Percentiles rank a stretch among this genome's conserved stretches.
These are phyloP conservation scores for Gossypium lobatum DNA, from an alignment of 441 rosid genomes.

Conservation along the genomic window DNA sequence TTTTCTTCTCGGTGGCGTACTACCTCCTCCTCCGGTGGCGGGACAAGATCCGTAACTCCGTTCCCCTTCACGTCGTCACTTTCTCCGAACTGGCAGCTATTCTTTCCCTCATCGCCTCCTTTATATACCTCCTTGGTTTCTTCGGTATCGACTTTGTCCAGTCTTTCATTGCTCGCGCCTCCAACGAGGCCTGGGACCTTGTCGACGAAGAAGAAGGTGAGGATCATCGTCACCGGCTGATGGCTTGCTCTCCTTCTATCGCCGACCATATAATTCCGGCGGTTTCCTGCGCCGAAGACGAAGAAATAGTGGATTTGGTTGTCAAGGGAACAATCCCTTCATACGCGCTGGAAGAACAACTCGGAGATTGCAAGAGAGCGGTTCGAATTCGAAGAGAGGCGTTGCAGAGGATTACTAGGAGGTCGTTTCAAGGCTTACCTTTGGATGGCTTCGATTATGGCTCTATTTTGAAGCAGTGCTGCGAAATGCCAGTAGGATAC, in stretches of 20 bases:
- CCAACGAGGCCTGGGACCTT: slow-evolving; percentile 61
- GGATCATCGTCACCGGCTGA: background rate
- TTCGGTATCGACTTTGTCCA: slow-evolving; percentile 84
- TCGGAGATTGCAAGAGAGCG: slow-evolving; percentile 78
- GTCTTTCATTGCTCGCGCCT: slow-evolving; percentile 61
- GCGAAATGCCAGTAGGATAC: slow-evolving; percentile 90
- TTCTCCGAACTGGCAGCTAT: slow-evolving; percentile 65
- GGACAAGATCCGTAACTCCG: slow-evolving; percentile 71
- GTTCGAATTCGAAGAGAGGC: slow-evolving; percentile 71
- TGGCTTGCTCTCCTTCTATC: slow-evolving; percentile 21
- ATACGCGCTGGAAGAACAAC: slow-evolving; percentile 56
- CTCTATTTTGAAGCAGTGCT: slow-evolving; percentile 81
- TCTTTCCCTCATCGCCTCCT: slow-evolving; percentile 61
- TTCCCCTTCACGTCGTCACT: slow-evolving; percentile 75
- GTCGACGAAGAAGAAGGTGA: slow-evolving; percentile 19
- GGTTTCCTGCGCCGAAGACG: slow-evolving; percentile 53
- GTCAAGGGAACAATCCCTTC: slow-evolving; percentile 50
- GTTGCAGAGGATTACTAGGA: slow-evolving; percentile 61
- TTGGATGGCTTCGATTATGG: slow-evolving; percentile 79
- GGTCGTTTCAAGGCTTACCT: slow-evolving; percentile 69
- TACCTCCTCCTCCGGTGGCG: slow-evolving; percentile 79
- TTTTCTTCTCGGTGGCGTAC: slow-evolving; percentile 77
- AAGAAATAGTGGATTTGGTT: slow-evolving; percentile 58
- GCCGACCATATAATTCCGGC: slow-evolving; percentile 20
- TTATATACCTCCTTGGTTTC: slow-evolving; percentile 73